Percentiles rank a stretch among this genome's conserved stretches.
Evolutionary conservation across 768 basidiomycete species (phyloP).

Genomic region (Russula vinacea): DNA sequence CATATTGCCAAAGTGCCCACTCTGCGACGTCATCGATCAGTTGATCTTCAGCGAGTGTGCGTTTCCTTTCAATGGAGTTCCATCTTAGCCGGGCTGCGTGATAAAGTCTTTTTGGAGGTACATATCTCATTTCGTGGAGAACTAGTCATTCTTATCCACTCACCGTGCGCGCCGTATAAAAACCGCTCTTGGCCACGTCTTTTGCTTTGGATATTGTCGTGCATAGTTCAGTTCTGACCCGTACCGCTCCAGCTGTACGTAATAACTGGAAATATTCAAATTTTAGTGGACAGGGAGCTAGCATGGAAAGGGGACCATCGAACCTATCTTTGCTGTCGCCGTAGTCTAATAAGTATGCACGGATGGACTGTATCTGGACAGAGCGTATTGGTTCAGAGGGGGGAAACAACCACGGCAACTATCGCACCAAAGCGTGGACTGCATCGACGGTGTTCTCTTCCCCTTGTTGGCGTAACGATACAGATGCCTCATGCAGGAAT

Average conservation of each 20-base stretch:
- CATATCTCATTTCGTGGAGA: background rate
- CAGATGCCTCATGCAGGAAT: slow-evolving; percentile 69
- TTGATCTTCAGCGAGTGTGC: slow-evolving; percentile 55
- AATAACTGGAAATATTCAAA: slow-evolving; percentile 43
- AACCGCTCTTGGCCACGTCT: slow-evolving; percentile 72
- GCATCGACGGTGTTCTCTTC: slow-evolving; percentile 81
- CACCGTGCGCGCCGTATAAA: slow-evolving; percentile 66
- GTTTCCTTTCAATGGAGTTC: slow-evolving; percentile 68
- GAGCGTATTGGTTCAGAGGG: background rate
- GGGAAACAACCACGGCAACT: background rate
- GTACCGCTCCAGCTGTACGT: slow-evolving; percentile 55
- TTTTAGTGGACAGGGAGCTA: background rate
- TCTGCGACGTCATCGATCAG: slow-evolving; percentile 70
- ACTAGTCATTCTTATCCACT: slow-evolving; percentile 14
- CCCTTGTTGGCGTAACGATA: slow-evolving; percentile 64
- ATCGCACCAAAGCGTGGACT: slow-evolving; percentile 60
- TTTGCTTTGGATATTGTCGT: slow-evolving; percentile 65
- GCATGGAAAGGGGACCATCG: slow-evolving; percentile 33
- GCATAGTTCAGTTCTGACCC: slow-evolving; percentile 61
- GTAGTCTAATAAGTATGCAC: slow-evolving; percentile 71
- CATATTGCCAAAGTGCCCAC: slow-evolving; percentile 78
- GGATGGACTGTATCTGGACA: slow-evolving; percentile 58
- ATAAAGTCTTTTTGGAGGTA: slow-evolving; percentile 45
- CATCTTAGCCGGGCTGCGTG: slow-evolving; percentile 65
- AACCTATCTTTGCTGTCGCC: slow-evolving; percentile 63